Evolutionary conservation across 164 flowering plant species (phyloP).

Genomic region (Magnolia kwangsiensis): DNA sequence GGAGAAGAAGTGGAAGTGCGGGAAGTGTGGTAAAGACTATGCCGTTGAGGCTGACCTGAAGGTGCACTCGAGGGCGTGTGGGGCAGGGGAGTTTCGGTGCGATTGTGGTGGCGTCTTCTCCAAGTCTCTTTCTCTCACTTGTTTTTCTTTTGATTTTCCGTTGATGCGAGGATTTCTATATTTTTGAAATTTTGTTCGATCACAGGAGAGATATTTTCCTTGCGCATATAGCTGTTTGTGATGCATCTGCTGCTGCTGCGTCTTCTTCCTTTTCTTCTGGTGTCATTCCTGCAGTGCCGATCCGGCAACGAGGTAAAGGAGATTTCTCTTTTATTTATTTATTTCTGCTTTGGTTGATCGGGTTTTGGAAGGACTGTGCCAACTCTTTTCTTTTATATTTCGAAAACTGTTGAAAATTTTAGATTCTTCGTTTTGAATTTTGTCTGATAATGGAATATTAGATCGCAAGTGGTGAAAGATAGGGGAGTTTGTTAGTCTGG

Average conservation of each 20-base stretch:
- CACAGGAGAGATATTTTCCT: not conserved
- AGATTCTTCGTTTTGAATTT: too few species aligned
- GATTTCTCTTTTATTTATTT: too few species aligned
- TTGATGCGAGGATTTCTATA: not conserved
- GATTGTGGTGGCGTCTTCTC: slow-evolving; percentile 95
- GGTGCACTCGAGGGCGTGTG: slow-evolving; percentile 93
- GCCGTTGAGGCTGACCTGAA: slow-evolving; percentile 94
- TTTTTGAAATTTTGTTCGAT: too few species aligned
- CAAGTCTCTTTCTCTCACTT: slow-evolving; percentile 35
- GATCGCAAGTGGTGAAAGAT: too few species aligned
- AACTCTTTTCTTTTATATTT: too few species aligned
- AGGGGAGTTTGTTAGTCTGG: too few species aligned
- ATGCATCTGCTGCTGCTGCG: not conserved
- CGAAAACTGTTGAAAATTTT: too few species aligned
- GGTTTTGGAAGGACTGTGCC: too few species aligned
- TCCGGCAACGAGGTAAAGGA: not conserved
- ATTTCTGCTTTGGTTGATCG: too few species aligned
- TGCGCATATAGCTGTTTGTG: not conserved
- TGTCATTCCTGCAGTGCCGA: not conserved
- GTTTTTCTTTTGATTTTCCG: not conserved
- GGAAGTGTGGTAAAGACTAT: slow-evolving; percentile 80
- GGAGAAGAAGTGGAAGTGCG: slow-evolving; percentile 81
- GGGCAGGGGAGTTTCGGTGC: slow-evolving; percentile 89
- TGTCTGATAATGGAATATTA: too few species aligned
- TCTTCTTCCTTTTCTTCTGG: not conserved